Percentiles rank a stretch among this genome's conserved stretches.
Evolutionary conservation across 495 filamentous ascomycete species (phyloP).

Genomic region (Lentithecium fluviatile): DNA sequence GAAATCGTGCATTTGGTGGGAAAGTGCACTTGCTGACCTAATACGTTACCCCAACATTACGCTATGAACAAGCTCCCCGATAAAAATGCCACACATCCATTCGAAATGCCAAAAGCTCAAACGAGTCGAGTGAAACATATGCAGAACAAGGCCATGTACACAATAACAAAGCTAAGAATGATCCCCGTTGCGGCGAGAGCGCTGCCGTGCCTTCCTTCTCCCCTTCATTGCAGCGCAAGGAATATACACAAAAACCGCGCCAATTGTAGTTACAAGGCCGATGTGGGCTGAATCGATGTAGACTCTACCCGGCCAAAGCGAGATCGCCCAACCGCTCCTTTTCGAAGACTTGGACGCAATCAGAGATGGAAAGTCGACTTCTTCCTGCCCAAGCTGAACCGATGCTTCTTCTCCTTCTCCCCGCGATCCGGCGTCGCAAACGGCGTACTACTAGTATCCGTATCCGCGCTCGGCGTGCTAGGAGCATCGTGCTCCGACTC

Average conservation of each 20-base stretch:
- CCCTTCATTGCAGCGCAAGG: not conserved
- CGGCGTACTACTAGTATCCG: not conserved
- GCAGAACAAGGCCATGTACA: too few relatives aligned
- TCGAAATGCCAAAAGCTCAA: too few relatives aligned
- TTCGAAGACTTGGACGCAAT: too few relatives aligned
- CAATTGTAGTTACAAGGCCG: not conserved
- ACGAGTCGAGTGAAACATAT: too few relatives aligned
- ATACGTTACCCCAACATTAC: too few relatives aligned
- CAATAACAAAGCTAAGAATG: too few relatives aligned
- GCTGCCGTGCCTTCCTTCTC: too few relatives aligned
- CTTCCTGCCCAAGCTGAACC: conserved; percentile 62
- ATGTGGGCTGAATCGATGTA: not conserved
- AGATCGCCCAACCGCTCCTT: too few relatives aligned
- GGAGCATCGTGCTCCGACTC: conserved; percentile 6
- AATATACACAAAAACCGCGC: conserved; percentile 3
- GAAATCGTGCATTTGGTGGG: too few relatives aligned
- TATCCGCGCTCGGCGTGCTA: conserved; percentile 10
- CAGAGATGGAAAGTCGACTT: conserved; percentile 44
- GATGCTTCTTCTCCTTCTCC: conserved; percentile 41
- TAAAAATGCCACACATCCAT: not conserved
- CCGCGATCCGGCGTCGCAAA: conserved; percentile 9
- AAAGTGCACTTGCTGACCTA: too few relatives aligned
- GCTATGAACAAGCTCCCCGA: not conserved
- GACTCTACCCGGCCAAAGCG: too few relatives aligned
- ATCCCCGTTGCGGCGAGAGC: too few relatives aligned